Evolutionary conservation across 768 basidiomycete genomes (phyloP).

Genomic region (Dictyophora rubrovolvata): DNA sequence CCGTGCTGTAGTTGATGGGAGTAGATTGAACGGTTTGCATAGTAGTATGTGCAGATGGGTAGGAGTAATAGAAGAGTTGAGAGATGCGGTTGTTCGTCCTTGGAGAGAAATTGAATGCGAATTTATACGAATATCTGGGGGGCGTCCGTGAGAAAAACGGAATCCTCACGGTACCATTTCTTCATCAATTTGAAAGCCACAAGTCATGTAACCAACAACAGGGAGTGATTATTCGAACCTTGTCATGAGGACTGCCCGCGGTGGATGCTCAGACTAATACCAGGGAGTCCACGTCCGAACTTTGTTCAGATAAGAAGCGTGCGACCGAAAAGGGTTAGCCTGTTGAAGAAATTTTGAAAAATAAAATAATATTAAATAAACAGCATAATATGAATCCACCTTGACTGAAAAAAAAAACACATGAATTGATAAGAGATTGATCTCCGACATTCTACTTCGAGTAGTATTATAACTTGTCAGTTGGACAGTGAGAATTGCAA

Average conservation of each 20-base stretch:
- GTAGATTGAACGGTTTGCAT: background rate
- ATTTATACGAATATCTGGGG: background rate
- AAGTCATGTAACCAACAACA: background rate
- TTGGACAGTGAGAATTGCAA: too few species aligned
- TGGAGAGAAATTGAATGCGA: background rate
- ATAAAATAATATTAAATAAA: too few species aligned
- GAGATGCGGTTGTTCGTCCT: background rate
- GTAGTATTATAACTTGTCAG: too few species aligned
- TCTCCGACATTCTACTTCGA: too few species aligned
- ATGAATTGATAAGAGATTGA: too few species aligned
- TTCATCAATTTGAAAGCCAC: background rate
- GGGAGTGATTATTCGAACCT: background rate
- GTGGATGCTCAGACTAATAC: background rate
- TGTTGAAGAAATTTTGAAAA: background rate
- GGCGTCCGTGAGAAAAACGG: background rate
- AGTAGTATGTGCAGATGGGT: background rate
- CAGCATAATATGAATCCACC: background rate
- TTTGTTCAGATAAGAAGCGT: too few species aligned
- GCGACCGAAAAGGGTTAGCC: background rate
- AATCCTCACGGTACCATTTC: background rate
- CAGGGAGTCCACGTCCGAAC: too few species aligned
- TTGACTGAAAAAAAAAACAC: background rate
- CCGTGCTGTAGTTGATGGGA: conserved; percentile 42
- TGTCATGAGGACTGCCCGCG: background rate
- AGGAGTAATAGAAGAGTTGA: background rate